Evolutionary conservation across 805 yeast species (phyloP).

Genomic region (Schwanniomyces vanrijiae): DNA sequence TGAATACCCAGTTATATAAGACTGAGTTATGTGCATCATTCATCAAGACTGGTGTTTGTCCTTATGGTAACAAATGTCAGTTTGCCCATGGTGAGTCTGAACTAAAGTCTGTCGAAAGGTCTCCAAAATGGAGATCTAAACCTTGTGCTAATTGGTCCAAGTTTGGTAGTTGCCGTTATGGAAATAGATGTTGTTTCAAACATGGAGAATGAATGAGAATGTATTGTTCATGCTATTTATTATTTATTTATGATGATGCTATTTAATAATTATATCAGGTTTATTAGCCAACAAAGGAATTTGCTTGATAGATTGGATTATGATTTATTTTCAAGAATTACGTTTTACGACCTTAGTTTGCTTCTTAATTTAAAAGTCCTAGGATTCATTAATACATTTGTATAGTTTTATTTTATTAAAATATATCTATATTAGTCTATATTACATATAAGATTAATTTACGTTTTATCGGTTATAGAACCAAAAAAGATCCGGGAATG

Average conservation of each 20-base stretch:
- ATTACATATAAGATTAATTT: no score
- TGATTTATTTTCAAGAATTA: neutral
- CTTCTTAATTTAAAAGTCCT: neutral
- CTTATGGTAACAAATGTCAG: constrained; percentile 89
- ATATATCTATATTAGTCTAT: no score
- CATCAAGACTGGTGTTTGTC: constrained; percentile 67
- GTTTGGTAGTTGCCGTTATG: constrained; percentile 82
- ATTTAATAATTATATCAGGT: neutral
- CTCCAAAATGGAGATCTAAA: constrained; percentile 86
- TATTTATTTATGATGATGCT: constrained; percentile 2
- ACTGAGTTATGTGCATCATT: constrained; percentile 87
- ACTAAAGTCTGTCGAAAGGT: constrained; percentile 67
- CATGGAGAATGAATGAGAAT: constrained; percentile 47
- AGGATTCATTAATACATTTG: constrained; percentile 1
- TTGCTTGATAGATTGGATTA: neutral
- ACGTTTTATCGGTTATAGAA: no score
- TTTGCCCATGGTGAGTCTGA: constrained; percentile 89
- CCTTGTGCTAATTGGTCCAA: constrained; percentile 87
- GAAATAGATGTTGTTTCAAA: constrained; percentile 88
- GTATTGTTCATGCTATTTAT: neutral
- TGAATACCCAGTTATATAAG: constrained; percentile 74
- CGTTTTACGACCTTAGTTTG: constrained; percentile 1
- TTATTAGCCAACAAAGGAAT: neutral
- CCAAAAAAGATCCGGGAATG: no score
- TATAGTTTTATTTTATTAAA: neutral